A percentile compares a stretch with the other conserved stretches of the same genome.
Evolutionary conservation across 139 green algal genomes (phyloP).

Genomic region (Tetraselmis chui): DNA sequence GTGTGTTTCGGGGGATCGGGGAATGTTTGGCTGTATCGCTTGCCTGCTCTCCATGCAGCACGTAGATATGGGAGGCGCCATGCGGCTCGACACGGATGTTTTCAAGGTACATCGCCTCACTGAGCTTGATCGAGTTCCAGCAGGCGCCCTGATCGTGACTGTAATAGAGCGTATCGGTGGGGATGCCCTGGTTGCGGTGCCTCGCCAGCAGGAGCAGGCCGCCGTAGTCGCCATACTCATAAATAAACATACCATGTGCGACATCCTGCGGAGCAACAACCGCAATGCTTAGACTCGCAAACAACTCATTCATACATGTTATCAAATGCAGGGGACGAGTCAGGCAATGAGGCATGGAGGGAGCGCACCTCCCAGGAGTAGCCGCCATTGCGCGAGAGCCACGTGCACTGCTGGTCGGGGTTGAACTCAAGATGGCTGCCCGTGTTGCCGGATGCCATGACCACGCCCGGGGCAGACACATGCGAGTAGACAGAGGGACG

Average conservation of each 20-base stretch:
- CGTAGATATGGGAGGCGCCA: conserved; percentile 8
- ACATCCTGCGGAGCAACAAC: background rate
- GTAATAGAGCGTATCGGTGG: conserved; percentile 12
- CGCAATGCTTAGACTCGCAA: background rate
- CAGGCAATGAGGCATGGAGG: background rate
- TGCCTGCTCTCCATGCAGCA: conserved; percentile 10
- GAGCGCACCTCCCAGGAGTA: conserved; percentile 7
- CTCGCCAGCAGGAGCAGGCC: conserved; percentile 8
- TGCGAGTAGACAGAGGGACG: conserved; percentile 8
- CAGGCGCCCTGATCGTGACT: conserved; percentile 3
- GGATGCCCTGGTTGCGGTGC: conserved; percentile 2
- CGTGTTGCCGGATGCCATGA: conserved; percentile 11
- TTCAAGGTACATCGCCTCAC: conserved; percentile 7
- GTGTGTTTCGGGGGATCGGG: too few species aligned
- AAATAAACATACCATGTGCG: conserved; percentile 5
- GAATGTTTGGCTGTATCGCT: too few species aligned
- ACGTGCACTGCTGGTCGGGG: background rate
- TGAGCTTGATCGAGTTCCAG: conserved; percentile 6
- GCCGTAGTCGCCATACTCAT: conserved; percentile 14
- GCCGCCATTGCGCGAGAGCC: conserved; percentile 1
- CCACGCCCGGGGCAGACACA: background rate
- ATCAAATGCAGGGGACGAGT: too few species aligned
- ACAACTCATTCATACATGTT: background rate
- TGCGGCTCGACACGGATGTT: conserved; percentile 12
- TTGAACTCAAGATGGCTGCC: conserved; percentile 1